Evolutionary conservation across 2,329 filamentous ascomycete species (phyloP).

Genomic region (Chaetomium globosum): DNA sequence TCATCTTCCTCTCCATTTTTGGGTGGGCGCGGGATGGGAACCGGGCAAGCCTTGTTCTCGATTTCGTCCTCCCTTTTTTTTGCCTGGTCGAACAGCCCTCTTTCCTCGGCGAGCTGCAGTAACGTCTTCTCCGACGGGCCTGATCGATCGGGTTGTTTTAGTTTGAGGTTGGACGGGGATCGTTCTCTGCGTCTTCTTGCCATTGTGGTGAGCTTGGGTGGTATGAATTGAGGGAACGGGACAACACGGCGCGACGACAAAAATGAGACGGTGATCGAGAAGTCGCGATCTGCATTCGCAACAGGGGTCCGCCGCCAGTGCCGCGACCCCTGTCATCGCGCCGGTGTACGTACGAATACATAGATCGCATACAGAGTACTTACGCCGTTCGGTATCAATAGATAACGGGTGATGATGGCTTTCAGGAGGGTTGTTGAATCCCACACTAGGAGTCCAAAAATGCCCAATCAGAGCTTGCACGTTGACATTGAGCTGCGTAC

Average conservation of each 20-base stretch:
- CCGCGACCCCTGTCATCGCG: background rate
- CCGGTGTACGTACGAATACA: too few species aligned
- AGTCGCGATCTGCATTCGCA: background rate
- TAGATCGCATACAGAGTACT: background rate
- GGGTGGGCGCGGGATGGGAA: constrained; percentile 10
- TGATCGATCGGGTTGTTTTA: constrained; percentile 70
- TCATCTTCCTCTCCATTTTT: constrained; percentile 37
- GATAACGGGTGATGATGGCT: background rate
- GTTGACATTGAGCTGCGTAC: background rate
- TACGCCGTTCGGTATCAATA: background rate
- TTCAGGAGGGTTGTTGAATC: background rate
- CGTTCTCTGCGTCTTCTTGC: constrained; percentile 55
- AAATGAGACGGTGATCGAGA: background rate
- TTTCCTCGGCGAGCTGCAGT: constrained; percentile 70
- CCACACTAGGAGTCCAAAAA: background rate
- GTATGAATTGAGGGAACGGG: background rate
- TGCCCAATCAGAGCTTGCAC: background rate
- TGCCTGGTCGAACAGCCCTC: constrained; percentile 58
- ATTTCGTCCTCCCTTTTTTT: constrained; percentile 46
- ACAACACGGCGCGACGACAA: background rate
- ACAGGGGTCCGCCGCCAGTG: background rate
- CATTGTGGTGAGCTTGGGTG: constrained; percentile 42
- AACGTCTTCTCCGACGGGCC: constrained; percentile 66
- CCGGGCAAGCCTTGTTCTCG: constrained; percentile 30
- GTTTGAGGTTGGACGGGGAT: constrained; percentile 57